Conservation (phyloP, 2,329 filamentous ascomycete genomes). For the Grosmannia clavigera region DNA sequence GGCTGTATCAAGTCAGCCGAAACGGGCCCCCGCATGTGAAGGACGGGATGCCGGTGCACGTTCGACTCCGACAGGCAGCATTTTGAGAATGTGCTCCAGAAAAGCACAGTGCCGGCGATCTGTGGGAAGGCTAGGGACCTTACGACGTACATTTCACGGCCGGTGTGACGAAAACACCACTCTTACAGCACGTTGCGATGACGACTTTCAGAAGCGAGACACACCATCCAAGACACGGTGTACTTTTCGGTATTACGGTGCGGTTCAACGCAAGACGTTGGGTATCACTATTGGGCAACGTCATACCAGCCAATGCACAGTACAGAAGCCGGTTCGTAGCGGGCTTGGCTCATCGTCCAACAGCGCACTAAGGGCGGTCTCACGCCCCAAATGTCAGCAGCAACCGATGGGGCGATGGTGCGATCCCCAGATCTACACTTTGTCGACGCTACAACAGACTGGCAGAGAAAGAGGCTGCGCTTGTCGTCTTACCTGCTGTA, state of each 20-base stretch:
- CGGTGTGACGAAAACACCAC: no score
- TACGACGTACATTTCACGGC: no score
- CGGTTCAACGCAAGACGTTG: no score
- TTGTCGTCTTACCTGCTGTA: background rate
- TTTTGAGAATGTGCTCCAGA: background rate
- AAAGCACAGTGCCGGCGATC: no score
- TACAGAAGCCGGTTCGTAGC: background rate
- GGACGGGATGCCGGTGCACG: slow-evolving; percentile 25
- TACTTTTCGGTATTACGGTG: background rate
- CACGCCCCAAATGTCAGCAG: background rate
- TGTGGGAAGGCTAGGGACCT: no score
- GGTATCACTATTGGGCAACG: no score
- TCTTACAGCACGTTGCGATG: background rate
- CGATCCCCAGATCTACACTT: background rate
- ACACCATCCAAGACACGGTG: background rate
- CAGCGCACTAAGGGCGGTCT: background rate
- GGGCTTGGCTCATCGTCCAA: background rate
- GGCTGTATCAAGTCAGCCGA: slow-evolving; percentile 18
- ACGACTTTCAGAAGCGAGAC: background rate
- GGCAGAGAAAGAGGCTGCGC: background rate
- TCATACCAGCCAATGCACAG: background rate
- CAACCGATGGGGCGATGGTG: background rate
- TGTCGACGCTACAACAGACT: no score
- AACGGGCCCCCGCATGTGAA: slow-evolving; percentile 21
- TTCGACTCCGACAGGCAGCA: slow-evolving; percentile 13